phyloP scores from a whole-genome alignment of 768 basidiomycete species.

The Royoungia palumana region DNA sequence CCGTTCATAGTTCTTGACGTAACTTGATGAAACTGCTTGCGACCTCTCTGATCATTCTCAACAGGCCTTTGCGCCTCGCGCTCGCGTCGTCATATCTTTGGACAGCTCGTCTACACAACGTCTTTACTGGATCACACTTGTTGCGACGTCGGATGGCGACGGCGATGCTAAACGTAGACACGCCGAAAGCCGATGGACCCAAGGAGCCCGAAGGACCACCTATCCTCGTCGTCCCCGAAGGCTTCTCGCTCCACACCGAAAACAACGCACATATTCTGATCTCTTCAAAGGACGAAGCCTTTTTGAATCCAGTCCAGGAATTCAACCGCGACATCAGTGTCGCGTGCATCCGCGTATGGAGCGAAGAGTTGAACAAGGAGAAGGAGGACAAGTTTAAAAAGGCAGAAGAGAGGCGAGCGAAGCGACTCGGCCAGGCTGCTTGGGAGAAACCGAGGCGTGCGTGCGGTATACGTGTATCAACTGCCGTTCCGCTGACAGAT shows the following conservation, averaged over 20 bases:
- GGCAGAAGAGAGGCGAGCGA: slow-evolving; percentile 47
- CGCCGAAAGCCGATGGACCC: neutral
- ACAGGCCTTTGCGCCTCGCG: slow-evolving; percentile 30
- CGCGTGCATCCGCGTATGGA: slow-evolving; percentile 88
- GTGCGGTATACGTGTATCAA: slow-evolving; percentile 6
- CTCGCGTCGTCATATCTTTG: slow-evolving; percentile 3
- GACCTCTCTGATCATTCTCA: slow-evolving; percentile 6
- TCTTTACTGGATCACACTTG: neutral
- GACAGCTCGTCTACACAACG: neutral
- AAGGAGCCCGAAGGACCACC: slow-evolving; percentile 12
- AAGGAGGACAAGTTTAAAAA: slow-evolving; percentile 63
- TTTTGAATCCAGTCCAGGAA: slow-evolving; percentile 96
- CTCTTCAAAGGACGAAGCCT: slow-evolving; percentile 70
- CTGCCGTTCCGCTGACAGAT: neutral
- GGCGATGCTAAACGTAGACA: neutral
- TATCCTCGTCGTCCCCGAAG: slow-evolving; percentile 56
- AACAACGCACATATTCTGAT: slow-evolving; percentile 80
- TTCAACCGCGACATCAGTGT: slow-evolving; percentile 96
- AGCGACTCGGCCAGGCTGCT: slow-evolving; percentile 31
- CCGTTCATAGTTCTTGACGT: too few species aligned
- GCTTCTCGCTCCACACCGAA: slow-evolving; percentile 76
- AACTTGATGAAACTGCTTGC: too few species aligned
- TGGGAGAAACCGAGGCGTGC: slow-evolving; percentile 48
- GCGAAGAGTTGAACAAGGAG: slow-evolving; percentile 60
- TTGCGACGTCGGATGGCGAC: slow-evolving; percentile 6